Percentiles rank a stretch among this genome's conserved stretches.
phyloP scores from a whole-genome alignment of 441 rosid genomes.

The Erysimum pusillum region DNA sequence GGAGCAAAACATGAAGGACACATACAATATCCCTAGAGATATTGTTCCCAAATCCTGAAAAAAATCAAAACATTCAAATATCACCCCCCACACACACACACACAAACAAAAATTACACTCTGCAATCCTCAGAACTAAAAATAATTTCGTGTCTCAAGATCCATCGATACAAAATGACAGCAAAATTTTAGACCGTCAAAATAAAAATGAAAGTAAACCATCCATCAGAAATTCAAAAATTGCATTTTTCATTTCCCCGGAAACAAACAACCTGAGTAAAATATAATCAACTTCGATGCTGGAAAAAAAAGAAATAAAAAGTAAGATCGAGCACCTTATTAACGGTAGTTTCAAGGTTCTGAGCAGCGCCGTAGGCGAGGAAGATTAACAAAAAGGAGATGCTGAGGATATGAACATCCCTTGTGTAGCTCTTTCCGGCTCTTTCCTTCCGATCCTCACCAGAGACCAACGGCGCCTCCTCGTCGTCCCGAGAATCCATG shows the following conservation, averaged over 20 bases:
- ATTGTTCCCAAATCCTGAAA: slow-evolving; percentile 85
- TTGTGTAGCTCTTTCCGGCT: slow-evolving; percentile 54
- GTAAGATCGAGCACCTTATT: slow-evolving; percentile 55
- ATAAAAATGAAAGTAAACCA: not conserved
- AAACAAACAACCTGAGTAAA: not conserved
- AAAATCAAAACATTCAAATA: slow-evolving; percentile 7
- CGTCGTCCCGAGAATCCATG: slow-evolving; percentile 62
- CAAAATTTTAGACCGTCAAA: not conserved
- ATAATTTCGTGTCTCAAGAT: not conserved
- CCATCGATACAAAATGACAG: slow-evolving; percentile 1
- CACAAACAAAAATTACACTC: no score
- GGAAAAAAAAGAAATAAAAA: not conserved
- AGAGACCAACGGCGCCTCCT: slow-evolving; percentile 68
- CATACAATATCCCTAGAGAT: slow-evolving; percentile 86
- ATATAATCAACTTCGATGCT: not conserved
- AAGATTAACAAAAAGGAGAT: slow-evolving; percentile 79
- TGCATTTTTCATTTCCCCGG: not conserved
- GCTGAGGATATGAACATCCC: slow-evolving; percentile 86
- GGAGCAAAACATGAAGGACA: slow-evolving; percentile 88
- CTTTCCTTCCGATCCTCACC: slow-evolving; percentile 45
- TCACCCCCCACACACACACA: not conserved
- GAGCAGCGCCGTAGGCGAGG: slow-evolving; percentile 94
- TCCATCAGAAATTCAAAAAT: slow-evolving; percentile 1
- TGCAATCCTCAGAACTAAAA: not conserved
- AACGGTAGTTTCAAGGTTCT: slow-evolving; percentile 86